Percentiles rank a stretch among this genome's conserved stretches.
These are phyloP conservation scores for Arxiozyma telluris DNA, from an alignment of 1,139 yeast genomes.

Conservation along the genomic window DNA sequence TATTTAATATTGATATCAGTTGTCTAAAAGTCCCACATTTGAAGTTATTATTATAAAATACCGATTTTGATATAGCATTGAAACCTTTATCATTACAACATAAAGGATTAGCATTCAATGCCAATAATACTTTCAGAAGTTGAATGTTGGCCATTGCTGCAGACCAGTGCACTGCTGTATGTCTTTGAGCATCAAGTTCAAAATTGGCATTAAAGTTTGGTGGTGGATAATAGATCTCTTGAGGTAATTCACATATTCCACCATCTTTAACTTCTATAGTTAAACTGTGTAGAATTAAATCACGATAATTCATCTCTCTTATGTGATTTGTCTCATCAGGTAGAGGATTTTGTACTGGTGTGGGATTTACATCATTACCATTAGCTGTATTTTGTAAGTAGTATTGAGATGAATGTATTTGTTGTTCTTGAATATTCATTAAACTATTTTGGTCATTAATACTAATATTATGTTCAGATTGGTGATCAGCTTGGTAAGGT, in stretches of 20 bases:
- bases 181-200: constrained; percentile 91
- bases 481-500: background rate
- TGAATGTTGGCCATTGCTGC: constrained; percentile 79
- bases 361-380: background rate
- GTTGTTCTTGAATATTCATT: constrained; percentile 18
- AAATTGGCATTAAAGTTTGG: constrained; percentile 73
- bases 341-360: background rate
- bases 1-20: constrained; percentile 60
- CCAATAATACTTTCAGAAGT: constrained; percentile 60
- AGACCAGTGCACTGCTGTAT: constrained; percentile 95
- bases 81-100: constrained; percentile 70
- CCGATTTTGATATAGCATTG: constrained; percentile 74
- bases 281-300: constrained; percentile 24
- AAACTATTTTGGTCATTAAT: background rate
- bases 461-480: background rate
- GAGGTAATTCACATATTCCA: constrained; percentile 55
- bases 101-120: constrained; percentile 67
- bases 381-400: background rate
- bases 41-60: constrained; percentile 79
- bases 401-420: background rate
- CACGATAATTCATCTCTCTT: constrained; percentile 22
- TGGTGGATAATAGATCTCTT: constrained; percentile 66
- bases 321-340: background rate
- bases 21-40: constrained; percentile 69
- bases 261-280: constrained; percentile 57